These are phyloP conservation scores for Eimeria maxima DNA, from an alignment of 169 alveolate species.

Conservation along the genomic window DNA sequence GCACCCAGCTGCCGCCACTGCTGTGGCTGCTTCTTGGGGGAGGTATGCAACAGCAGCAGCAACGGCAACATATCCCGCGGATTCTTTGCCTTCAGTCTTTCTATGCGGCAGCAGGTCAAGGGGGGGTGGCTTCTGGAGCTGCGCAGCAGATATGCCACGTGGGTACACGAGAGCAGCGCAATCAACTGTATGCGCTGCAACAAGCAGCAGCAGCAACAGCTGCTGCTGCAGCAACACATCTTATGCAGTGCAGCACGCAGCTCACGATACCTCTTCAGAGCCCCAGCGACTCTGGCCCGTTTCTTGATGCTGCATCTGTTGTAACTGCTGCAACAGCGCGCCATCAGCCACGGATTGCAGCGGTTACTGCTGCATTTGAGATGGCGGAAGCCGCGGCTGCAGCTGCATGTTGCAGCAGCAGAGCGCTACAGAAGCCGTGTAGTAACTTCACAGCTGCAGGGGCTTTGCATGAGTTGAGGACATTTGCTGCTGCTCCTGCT, in stretches of 20 bases:
- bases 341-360: conserved; percentile 14
- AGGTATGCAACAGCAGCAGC: conserved; percentile 11
- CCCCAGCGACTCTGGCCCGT: background rate
- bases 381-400: conserved; percentile 30
- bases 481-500: conserved; percentile 30
- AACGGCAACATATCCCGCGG: conserved; percentile 29
- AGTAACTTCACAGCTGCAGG: background rate
- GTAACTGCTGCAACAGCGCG: conserved; percentile 5
- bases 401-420: conserved; percentile 10
- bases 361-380: conserved; percentile 13
- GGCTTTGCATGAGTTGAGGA: background rate
- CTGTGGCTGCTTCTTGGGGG: conserved; percentile 59
- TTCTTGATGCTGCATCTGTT: conserved; percentile 38
- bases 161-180: background rate
- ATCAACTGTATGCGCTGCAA: conserved; percentile 12
- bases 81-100: background rate
- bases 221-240: conserved; percentile 13
- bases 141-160: background rate
- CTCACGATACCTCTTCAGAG: background rate
- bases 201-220: conserved; percentile 36
- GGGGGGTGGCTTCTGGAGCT: background rate
- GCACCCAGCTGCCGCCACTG: background rate
- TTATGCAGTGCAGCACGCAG: conserved; percentile 46
- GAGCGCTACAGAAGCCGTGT: background rate
- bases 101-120: conserved; percentile 5